A percentile compares a stretch with the other conserved stretches of the same genome.
Conservation (phyloP, 1,139 yeast genomes). For the Pneumocystis murina region DNA sequence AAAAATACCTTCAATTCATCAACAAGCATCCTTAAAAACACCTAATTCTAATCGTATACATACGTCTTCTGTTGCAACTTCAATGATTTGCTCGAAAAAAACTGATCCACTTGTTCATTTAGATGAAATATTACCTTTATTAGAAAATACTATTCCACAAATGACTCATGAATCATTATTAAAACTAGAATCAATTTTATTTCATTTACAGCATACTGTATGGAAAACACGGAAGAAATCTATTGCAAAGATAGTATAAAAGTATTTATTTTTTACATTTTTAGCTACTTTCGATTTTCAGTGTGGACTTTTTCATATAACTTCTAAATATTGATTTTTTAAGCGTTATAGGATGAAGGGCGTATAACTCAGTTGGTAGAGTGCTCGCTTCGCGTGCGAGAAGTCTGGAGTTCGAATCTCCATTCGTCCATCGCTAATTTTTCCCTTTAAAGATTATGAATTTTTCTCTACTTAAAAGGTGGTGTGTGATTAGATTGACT, state of each 20-base stretch:
- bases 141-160: background rate
- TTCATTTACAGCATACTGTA: background rate
- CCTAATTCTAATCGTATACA: background rate
- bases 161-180: background rate
- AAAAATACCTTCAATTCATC: background rate
- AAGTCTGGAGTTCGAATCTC: constrained; percentile 1
- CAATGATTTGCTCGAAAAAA: background rate
- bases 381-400: constrained; percentile 1
- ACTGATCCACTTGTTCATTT: background rate
- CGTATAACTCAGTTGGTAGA: constrained; percentile 1
- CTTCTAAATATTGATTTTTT: background rate
- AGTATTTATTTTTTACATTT: background rate
- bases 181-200: background rate
- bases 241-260: background rate
- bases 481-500: too few relatives aligned
- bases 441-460: background rate
- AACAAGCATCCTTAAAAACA: background rate
- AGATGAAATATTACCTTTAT: background rate
- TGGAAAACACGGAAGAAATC: background rate
- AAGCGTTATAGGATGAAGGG: background rate
- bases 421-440: background rate
- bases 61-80: background rate
- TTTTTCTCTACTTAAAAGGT: too few relatives aligned
- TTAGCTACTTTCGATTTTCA: background rate
- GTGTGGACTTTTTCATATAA: background rate